Percentiles rank a stretch among this genome's conserved stretches.
These are phyloP conservation scores for Phaffia rhodozyma DNA, from an alignment of 1,284 basidiomycete species.

Conservation along the genomic window DNA sequence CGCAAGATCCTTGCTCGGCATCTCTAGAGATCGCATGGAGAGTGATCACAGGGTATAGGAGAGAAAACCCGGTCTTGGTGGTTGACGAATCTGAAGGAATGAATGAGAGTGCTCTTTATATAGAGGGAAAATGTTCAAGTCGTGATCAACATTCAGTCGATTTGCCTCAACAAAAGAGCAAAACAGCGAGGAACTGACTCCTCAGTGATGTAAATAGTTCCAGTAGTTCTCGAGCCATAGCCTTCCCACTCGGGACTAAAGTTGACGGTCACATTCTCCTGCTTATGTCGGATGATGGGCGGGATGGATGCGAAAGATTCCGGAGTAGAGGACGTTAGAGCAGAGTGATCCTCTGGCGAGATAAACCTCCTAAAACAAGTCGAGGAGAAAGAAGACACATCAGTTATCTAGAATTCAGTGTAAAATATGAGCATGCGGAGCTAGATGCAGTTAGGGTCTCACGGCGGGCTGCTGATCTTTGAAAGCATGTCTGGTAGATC, in stretches of 20 bases:
- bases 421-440: no score
- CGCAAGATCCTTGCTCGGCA: slow-evolving; percentile 43
- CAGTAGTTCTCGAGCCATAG: slow-evolving; percentile 46
- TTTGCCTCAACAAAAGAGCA: background rate
- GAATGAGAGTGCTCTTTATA: slow-evolving; percentile 57
- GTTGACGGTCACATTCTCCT: slow-evolving; percentile 52
- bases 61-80: slow-evolving; percentile 48
- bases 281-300: slow-evolving; percentile 58
- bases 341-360: slow-evolving; percentile 54
- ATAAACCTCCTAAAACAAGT: slow-evolving; percentile 27
- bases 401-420: no score
- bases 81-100: slow-evolving; percentile 42
- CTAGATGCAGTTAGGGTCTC: no score
- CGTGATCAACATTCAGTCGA: background rate
- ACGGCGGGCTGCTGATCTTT: no score
- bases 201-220: slow-evolving; percentile 67
- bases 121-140: slow-evolving; percentile 2
- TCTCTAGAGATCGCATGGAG: slow-evolving; percentile 75
- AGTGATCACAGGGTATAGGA: slow-evolving; percentile 72
- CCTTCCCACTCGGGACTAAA: slow-evolving; percentile 55
- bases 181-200: slow-evolving; percentile 42
- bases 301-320: slow-evolving; percentile 67
- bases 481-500: background rate
- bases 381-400: slow-evolving; percentile 18
- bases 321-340: slow-evolving; percentile 60